Evolutionary conservation across 108 stramenopile genomes (phyloP).

Genomic region (Thalassiosira profunda): DNA sequence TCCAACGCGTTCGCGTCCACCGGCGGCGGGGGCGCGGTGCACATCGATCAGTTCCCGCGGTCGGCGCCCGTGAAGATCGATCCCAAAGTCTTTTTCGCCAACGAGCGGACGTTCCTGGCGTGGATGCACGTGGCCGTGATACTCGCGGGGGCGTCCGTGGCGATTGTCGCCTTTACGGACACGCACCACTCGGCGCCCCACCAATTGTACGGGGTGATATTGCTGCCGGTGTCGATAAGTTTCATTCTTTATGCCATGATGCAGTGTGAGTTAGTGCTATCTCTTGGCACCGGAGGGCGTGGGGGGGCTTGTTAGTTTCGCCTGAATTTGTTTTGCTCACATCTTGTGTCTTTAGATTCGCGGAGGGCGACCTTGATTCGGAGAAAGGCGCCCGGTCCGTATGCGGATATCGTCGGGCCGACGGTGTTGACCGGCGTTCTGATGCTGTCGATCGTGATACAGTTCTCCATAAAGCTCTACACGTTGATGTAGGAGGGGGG

Average conservation of each 20-base stretch:
- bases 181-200: constrained; percentile 8
- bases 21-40: background rate
- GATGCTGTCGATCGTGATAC: constrained; percentile 77
- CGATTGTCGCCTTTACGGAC: constrained; percentile 78
- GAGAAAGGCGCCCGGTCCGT: constrained; percentile 87
- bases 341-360: constrained; percentile 60
- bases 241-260: constrained; percentile 91
- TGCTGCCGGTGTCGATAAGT: constrained; percentile 88
- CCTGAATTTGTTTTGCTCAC: background rate
- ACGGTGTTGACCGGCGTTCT: constrained; percentile 83
- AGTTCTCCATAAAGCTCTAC: constrained; percentile 87
- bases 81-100: constrained; percentile 95
- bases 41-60: constrained; percentile 13
- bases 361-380: constrained; percentile 87
- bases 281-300: too few relatives aligned
- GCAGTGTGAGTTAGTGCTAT: constrained; percentile 70
- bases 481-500: constrained; percentile 40
- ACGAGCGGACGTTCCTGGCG: constrained; percentile 96
- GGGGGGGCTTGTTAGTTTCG: background rate
- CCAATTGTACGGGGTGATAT: constrained; percentile 81
- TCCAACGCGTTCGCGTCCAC: constrained; percentile 43
- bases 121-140: constrained; percentile 93
- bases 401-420: constrained; percentile 88
- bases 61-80: constrained; percentile 75
- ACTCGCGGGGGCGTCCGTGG: constrained; percentile 86